Percentiles rank a stretch among this genome's conserved stretches.
Conservation (phyloP, 805 yeast genomes). For the Pichia paraexigua region DNA sequence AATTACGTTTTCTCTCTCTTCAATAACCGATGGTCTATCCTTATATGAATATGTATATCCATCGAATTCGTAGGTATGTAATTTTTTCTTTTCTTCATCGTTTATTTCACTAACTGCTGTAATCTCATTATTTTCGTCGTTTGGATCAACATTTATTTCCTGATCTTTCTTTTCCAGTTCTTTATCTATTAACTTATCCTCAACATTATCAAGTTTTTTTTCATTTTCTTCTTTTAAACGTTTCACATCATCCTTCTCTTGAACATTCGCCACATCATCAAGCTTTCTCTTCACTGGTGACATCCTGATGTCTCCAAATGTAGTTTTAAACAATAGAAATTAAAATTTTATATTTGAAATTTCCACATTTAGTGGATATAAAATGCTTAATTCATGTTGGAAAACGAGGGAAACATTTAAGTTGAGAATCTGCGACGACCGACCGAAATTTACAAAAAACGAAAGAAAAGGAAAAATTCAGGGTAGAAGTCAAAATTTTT, state of each 20-base stretch:
- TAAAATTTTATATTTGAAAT: background rate
- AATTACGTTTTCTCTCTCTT: conserved; percentile 86
- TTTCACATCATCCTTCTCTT: background rate
- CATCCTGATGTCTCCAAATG: background rate
- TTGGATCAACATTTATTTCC: conserved; percentile 12
- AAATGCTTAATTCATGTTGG: background rate
- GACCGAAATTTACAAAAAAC: background rate
- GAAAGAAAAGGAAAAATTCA: no score
- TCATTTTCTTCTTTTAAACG: background rate
- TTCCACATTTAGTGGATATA: background rate
- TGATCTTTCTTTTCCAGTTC: conserved; percentile 2
- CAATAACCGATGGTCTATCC: conserved; percentile 90
- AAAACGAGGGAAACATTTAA: background rate
- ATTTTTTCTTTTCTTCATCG: conserved; percentile 36
- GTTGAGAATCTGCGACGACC: background rate
- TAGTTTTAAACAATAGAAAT: background rate
- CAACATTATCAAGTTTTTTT: background rate
- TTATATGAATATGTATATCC: conserved; percentile 76
- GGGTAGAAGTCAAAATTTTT: background rate
- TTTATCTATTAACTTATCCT: background rate
- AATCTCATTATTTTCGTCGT: conserved; percentile 11
- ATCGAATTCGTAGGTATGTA: conserved; percentile 51
- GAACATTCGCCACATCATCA: background rate
- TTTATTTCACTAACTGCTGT: conserved; percentile 25
- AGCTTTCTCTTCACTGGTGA: conserved; percentile 1